Base-by-base conservation (phyloP, 2,329 filamentous ascomycete species). In the Rutstroemia sp. region DNA sequence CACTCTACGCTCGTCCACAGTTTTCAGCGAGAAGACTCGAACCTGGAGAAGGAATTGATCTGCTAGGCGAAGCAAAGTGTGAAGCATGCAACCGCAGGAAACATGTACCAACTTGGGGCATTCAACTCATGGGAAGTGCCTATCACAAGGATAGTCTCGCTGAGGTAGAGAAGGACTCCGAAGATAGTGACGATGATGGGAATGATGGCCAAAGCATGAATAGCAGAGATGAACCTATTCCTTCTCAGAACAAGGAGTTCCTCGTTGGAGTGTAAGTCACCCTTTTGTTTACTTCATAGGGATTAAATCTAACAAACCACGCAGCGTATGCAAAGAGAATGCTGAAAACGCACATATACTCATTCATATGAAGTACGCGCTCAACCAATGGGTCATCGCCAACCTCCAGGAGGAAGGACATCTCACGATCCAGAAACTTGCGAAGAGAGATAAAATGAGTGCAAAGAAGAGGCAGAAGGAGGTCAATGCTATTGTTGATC, bases 331-430 rank as follows among this genome's bases (percentile, higher is more conserved):
- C 73, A 80, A 78, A 65, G 71, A 73, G 34, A 86, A 86, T 61
- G 87, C 88, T 0, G 76, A 83, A 61, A 84, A 84, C 40, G 85
- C 87, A 0, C 88, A 92, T 66, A 79, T 78, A 1, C 76, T 92
- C 3, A 78, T 83, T 4, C 89, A 94, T 71, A 92, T 89, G 89
- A 85, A 86, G 56, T 81, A 80, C 58, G 80, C 84, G 47, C 80
- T 92, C n/a, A 85, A 88, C 65, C 78, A 85, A 61, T 88, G 81
- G 78, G 84, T 92, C 0, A 75, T 86, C 23, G 76, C 78, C 27
- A 81, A 80, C 53, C 79, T 94, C 0, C 70, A 76, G 23, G 69
- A 69, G 1, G 76, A 84, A 57, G 83, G 82, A 0, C 78, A 86
- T 60, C 75, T 86, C 60, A 73, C 73, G 0, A 72, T 82, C 1